These are phyloP conservation scores for Pterocarpus santalinus DNA, from an alignment of 306 rosid species.

Conservation along the genomic window DNA sequence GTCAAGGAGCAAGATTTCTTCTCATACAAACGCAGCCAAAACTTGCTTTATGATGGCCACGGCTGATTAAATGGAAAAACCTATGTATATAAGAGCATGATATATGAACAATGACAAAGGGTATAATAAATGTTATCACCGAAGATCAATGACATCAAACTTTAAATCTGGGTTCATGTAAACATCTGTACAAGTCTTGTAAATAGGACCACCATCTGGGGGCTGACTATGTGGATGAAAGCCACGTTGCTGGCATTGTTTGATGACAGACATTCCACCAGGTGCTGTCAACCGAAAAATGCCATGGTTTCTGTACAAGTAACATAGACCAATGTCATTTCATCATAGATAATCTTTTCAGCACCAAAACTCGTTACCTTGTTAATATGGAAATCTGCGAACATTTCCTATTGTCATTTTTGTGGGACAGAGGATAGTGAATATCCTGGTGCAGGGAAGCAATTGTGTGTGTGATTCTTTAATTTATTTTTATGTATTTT, in stretches of 20 bases:
- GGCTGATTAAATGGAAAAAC: constrained; percentile 39
- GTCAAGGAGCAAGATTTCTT: constrained; percentile 45
- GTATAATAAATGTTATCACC: constrained; percentile 52
- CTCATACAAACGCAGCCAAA: constrained; percentile 43
- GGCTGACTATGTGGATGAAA: constrained; percentile 88
- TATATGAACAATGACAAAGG: constrained; percentile 50
- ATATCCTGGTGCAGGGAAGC: too few relatives aligned
- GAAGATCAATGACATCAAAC: constrained; percentile 93
- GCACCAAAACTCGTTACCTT: not conserved
- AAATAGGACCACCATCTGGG: constrained; percentile 94
- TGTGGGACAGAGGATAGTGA: too few relatives aligned
- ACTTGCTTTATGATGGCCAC: constrained; percentile 27
- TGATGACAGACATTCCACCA: constrained; percentile 91
- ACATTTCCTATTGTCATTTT: too few relatives aligned
- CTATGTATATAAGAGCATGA: constrained; percentile 31
- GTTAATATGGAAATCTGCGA: too few relatives aligned
- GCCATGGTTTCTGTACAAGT: constrained; percentile 80
- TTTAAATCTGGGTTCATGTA: constrained; percentile 85
- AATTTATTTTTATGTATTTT: too few relatives aligned
- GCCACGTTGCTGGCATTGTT: constrained; percentile 92
- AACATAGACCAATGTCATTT: constrained; percentile 29
- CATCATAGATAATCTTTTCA: not conserved
- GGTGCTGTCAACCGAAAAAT: constrained; percentile 93
- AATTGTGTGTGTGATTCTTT: too few relatives aligned
- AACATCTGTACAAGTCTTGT: constrained; percentile 88